Evolutionary conservation across 345 rosid species (phyloP).

Genomic region (Lepidium sativum): DNA sequence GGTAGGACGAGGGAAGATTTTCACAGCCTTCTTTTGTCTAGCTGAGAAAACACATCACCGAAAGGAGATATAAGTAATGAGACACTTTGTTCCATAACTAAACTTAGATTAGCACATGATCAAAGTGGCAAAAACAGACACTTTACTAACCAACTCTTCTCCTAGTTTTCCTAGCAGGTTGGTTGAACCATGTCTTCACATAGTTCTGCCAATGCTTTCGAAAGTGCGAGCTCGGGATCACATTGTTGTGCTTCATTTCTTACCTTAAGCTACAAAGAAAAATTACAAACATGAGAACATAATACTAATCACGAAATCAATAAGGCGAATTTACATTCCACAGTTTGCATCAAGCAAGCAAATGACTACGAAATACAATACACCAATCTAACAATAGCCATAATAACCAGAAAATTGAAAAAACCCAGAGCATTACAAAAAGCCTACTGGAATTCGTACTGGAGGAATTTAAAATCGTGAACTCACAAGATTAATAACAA

Average conservation of each 20-base stretch:
- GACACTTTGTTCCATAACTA: neutral
- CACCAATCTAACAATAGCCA: neutral
- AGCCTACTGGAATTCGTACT: too few relatives aligned
- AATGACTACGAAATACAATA: neutral
- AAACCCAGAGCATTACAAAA: neutral
- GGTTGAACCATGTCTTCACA: conserved; percentile 87
- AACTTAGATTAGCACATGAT: too few relatives aligned
- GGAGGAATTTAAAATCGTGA: too few relatives aligned
- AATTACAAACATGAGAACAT: neutral
- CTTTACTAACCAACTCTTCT: conserved; percentile 43
- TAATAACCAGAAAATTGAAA: neutral
- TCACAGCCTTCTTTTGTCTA: conserved; percentile 82
- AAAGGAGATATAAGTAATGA: neutral
- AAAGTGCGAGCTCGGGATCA: conserved; percentile 58
- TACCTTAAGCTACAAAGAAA: neutral
- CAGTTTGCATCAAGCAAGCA: neutral
- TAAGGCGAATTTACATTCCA: neutral
- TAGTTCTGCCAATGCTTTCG: conserved; percentile 82
- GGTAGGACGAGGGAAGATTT: conserved; percentile 80
- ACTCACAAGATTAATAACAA: too few relatives aligned
- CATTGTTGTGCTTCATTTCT: conserved; percentile 74
- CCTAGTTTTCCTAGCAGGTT: conserved; percentile 70
- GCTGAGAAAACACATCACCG: conserved; percentile 32
- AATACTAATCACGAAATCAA: neutral
- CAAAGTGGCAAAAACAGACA: neutral